Evolutionary conservation across 2,329 filamentous ascomycete genomes (phyloP).

Genomic region (Apiospora pterosperma): DNA sequence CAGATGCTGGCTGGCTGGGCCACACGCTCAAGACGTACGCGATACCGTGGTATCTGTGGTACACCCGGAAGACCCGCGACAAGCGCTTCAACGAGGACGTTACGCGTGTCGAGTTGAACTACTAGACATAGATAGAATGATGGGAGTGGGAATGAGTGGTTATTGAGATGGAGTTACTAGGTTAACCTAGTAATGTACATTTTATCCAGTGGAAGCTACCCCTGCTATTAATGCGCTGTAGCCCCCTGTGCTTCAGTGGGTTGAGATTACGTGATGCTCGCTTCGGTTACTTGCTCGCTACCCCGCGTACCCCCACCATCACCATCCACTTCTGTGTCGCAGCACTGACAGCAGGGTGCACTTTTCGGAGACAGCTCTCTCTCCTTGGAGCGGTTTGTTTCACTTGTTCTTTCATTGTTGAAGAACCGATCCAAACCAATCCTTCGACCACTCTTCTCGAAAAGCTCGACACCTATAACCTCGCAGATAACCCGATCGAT

Average conservation of each 20-base stretch:
- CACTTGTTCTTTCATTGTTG: neutral
- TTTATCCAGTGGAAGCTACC: neutral
- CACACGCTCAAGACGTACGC: constrained; percentile 7
- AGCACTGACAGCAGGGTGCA: neutral
- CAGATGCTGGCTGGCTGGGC: constrained; percentile 8
- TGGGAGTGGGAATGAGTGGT: no score
- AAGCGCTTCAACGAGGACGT: constrained; percentile 8
- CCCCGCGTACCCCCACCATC: neutral
- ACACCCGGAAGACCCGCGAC: constrained; percentile 2
- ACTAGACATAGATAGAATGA: neutral
- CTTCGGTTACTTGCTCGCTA: no score
- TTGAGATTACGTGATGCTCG: neutral
- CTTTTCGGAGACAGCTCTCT: neutral
- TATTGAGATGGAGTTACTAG: no score
- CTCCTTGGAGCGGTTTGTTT: neutral
- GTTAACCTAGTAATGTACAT: no score
- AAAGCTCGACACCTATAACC: no score
- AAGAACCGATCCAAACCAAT: no score
- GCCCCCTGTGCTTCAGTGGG: neutral
- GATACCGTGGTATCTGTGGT: constrained; percentile 9
- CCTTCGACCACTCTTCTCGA: no score
- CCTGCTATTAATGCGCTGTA: neutral
- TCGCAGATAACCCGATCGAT: neutral
- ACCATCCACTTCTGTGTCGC: neutral
- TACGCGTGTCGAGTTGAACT: neutral